Percentiles rank a stretch among this genome's conserved stretches.
These are phyloP conservation scores for Leccinum uliginosum DNA, from an alignment of 768 basidiomycete genomes.

Conservation along the genomic window DNA sequence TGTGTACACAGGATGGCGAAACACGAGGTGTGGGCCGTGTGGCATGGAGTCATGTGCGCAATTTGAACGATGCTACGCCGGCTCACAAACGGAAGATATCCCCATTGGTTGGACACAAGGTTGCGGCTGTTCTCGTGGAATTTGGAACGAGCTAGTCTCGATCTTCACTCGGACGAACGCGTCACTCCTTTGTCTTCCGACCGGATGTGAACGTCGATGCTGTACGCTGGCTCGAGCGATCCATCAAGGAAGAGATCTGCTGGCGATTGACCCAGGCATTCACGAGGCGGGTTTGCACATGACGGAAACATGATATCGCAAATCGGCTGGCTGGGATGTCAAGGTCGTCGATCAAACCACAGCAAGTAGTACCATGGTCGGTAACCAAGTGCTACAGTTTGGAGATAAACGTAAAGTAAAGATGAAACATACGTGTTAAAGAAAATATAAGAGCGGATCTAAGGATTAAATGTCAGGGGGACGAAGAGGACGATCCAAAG, in stretches of 20 bases:
- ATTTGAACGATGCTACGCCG: not conserved
- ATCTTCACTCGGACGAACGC: not conserved
- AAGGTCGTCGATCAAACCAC: not conserved
- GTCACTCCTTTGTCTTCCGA: not conserved
- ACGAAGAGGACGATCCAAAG: not conserved
- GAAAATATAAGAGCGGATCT: not conserved
- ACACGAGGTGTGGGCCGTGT: conserved; percentile 15
- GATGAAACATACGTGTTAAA: not conserved
- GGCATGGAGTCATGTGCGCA: not conserved
- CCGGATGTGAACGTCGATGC: not conserved
- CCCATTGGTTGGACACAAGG: not conserved
- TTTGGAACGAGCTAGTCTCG: not conserved
- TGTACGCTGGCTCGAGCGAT: not conserved
- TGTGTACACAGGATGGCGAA: conserved; percentile 6
- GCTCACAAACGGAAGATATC: conserved; percentile 1
- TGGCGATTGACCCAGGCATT: not conserved
- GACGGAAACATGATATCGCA: not conserved
- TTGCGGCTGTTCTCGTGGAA: not conserved
- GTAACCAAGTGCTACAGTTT: not conserved
- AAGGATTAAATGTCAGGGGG: not conserved
- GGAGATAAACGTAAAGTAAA: not conserved
- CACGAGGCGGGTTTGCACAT: not conserved
- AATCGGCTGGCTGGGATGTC: not conserved
- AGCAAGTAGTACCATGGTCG: too few relatives aligned
- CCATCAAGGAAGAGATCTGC: not conserved